Conservation (phyloP, 768 basidiomycete species). For the Psilocybe cubensis region DNA sequence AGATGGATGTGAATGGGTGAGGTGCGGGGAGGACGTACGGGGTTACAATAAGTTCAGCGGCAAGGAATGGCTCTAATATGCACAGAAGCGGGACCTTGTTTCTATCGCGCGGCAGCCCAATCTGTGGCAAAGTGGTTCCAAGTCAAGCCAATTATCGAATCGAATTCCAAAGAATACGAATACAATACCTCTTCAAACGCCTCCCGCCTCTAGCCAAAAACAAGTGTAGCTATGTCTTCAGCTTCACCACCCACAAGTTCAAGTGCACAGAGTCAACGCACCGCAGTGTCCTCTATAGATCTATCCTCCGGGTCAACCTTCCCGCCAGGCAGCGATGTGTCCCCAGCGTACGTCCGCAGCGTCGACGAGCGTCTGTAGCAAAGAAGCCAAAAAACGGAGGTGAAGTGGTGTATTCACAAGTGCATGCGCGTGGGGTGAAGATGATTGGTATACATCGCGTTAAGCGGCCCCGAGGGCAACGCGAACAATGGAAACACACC, state of each 20-base stretch:
- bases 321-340: slow-evolving; percentile 89
- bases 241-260: neutral
- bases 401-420: too few relatives aligned
- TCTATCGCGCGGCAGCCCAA: slow-evolving; percentile 78
- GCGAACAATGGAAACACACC: slow-evolving; percentile 39
- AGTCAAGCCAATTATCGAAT: neutral
- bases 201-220: slow-evolving; percentile 66
- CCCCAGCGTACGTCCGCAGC: slow-evolving; percentile 79
- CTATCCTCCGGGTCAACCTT: slow-evolving; percentile 72
- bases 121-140: slow-evolving; percentile 51
- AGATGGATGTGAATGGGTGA: neutral
- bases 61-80: slow-evolving; percentile 77
- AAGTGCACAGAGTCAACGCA: slow-evolving; percentile 39
- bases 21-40: slow-evolving; percentile 59
- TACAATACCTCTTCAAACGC: slow-evolving; percentile 83
- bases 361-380: slow-evolving; percentile 68
- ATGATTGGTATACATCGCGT: too few relatives aligned
- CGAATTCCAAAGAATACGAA: neutral
- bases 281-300: slow-evolving; percentile 80
- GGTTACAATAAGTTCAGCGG: slow-evolving; percentile 75
- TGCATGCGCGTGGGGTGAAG: too few relatives aligned
- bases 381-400: too few relatives aligned
- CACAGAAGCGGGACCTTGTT: slow-evolving; percentile 76
- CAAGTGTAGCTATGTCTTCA: neutral
- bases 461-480: too few relatives aligned